phyloP scores from a whole-genome alignment of 2,329 filamentous ascomycete genomes.

The Botrytis elliptica region DNA sequence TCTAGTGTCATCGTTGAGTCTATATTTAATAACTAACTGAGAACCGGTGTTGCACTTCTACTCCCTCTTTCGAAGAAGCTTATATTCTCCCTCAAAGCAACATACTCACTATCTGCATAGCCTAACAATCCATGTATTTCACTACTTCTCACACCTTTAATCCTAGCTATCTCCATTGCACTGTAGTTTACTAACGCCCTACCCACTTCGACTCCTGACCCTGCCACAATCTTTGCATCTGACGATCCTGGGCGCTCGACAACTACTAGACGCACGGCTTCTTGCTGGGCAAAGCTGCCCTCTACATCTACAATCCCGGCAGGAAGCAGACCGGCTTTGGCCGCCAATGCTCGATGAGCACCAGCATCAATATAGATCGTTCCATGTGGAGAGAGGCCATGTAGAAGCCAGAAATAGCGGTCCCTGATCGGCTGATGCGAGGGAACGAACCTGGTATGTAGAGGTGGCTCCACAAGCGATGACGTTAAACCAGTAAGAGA shows the following conservation, averaged over 20 bases:
- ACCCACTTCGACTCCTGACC: constrained; percentile 70
- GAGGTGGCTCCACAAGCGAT: constrained; percentile 49
- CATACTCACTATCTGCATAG: constrained; percentile 93
- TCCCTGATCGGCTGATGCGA: constrained; percentile 83
- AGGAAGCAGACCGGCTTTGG: constrained; percentile 84
- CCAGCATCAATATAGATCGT: constrained; percentile 92
- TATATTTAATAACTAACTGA: neutral
- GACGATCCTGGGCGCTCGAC: constrained; percentile 55
- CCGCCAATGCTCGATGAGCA: constrained; percentile 73
- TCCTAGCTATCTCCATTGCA: constrained; percentile 76
- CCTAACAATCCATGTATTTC: constrained; percentile 80
- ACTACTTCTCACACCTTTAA: constrained; percentile 78
- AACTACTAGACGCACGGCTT: constrained; percentile 83
- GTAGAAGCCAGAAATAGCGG: constrained; percentile 94
- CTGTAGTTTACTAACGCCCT: constrained; percentile 91
- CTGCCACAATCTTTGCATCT: constrained; percentile 50
- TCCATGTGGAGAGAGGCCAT: constrained; percentile 86
- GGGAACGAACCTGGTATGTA: constrained; percentile 92
- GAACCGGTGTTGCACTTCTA: constrained; percentile 28
- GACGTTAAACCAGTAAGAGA: constrained; percentile 22
- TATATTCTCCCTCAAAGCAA: constrained; percentile 84
- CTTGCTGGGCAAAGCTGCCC: constrained; percentile 85
- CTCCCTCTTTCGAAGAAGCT: constrained; percentile 54
- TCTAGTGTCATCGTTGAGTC: neutral
- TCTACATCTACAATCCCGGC: constrained; percentile 89